These are phyloP conservation scores for Blastobotrys indianensis DNA, from an alignment of 1,139 yeast species.

Conservation along the genomic window DNA sequence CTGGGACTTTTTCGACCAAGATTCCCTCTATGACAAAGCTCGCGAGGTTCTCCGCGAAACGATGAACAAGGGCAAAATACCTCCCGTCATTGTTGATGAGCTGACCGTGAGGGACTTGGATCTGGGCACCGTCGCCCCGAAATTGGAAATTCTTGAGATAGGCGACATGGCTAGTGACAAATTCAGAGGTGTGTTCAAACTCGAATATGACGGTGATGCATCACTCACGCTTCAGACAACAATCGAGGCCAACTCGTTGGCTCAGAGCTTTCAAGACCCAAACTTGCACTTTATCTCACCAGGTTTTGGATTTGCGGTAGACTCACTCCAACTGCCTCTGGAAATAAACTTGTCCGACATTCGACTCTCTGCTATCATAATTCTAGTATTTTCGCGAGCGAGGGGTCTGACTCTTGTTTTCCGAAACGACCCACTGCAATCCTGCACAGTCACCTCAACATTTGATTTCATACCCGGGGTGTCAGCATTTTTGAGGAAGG, in stretches of 20 bases:
- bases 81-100: conserved; percentile 65
- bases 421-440: conserved; percentile 69
- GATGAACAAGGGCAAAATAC: conserved; percentile 63
- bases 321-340: conserved; percentile 60
- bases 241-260: conserved; percentile 59
- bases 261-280: conserved; percentile 46
- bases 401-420: conserved; percentile 70
- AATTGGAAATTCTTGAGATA: conserved; percentile 65
- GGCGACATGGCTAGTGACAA: conserved; percentile 66
- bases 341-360: conserved; percentile 59
- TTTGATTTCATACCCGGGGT: conserved; percentile 72
- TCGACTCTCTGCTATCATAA: conserved; percentile 59
- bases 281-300: conserved; percentile 40
- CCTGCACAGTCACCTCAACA: conserved; percentile 65
- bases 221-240: conserved; percentile 60
- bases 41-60: conserved; percentile 65
- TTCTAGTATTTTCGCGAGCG: conserved; percentile 60
- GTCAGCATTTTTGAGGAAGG: conserved; percentile 60
- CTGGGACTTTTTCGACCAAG: conserved; percentile 68
- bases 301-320: conserved; percentile 48
- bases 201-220: conserved; percentile 67
- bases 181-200: conserved; percentile 67
- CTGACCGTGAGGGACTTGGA: conserved; percentile 64
- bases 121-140: conserved; percentile 67
- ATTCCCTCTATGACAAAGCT: conserved; percentile 57